phyloP scores from a whole-genome alignment of 176 grass and related monocot species.

The Echinochloa phyllopogon region DNA sequence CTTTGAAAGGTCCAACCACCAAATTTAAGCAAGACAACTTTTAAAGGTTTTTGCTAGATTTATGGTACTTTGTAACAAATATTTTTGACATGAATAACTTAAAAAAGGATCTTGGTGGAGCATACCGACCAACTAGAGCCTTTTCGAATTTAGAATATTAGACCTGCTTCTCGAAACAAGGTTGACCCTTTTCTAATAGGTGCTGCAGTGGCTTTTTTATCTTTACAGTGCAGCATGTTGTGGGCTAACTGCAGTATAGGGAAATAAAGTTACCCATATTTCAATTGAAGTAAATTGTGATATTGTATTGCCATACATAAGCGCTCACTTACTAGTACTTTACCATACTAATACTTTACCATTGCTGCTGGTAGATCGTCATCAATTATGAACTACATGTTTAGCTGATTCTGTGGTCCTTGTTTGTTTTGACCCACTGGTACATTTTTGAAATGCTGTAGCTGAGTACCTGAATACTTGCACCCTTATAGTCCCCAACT shows the following conservation, averaged over 20 bases:
- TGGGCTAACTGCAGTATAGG: not conserved
- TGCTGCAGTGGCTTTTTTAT: not conserved
- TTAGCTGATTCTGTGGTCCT: not conserved
- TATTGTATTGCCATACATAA: not conserved
- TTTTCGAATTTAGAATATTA: too few relatives aligned
- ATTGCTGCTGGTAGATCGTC: slow-evolving; percentile 8
- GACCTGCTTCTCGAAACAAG: too few relatives aligned
- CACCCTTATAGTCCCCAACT: not conserved
- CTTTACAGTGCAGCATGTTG: not conserved
- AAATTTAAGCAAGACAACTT: not conserved
- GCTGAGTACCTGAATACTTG: not conserved
- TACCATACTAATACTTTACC: slow-evolving; percentile 7
- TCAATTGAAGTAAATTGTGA: slow-evolving; percentile 17
- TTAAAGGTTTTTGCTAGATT: not conserved
- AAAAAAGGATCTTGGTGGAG: not conserved
- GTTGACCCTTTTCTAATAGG: too few relatives aligned
- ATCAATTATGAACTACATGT: slow-evolving; percentile 1
- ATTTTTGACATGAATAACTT: not conserved
- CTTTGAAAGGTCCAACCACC: not conserved
- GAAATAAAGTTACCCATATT: not conserved
- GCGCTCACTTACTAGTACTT: slow-evolving; percentile 4
- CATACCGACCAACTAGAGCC: too few relatives aligned
- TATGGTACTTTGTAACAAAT: not conserved
- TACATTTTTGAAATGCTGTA: slow-evolving; percentile 26
- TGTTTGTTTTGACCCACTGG: not conserved